A percentile compares a stretch with the other conserved stretches of the same genome.
Evolutionary conservation across 805 yeast species (phyloP).

Genomic region (Candida sithepensis): DNA sequence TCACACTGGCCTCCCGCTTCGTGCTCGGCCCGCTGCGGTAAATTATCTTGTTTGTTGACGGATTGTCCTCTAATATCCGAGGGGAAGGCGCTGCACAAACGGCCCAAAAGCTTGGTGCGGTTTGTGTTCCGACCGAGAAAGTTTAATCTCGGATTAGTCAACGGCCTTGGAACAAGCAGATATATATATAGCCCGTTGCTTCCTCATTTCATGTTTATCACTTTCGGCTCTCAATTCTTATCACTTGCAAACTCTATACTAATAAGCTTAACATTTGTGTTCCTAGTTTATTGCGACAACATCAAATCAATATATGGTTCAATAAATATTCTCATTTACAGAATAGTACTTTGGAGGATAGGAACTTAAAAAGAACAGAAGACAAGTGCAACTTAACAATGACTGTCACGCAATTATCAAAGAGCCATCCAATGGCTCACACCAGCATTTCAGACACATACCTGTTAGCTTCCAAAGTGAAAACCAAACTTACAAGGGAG

Average conservation of each 20-base stretch:
- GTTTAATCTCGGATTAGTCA: not conserved
- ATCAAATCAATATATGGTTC: too few relatives aligned
- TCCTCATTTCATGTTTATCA: not conserved
- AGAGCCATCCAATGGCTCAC: not conserved
- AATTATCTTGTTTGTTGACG: not conserved
- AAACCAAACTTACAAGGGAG: slow-evolving; percentile 58
- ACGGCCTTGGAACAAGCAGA: not conserved
- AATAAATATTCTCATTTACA: not conserved
- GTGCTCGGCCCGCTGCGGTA: not conserved
- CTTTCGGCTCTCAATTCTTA: not conserved
- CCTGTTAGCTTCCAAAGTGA: slow-evolving; percentile 60
- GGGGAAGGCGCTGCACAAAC: not conserved
- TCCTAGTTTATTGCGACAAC: too few relatives aligned
- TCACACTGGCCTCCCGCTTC: too few relatives aligned
- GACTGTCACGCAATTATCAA: not conserved
- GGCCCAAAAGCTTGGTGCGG: not conserved
- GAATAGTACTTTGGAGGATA: not conserved
- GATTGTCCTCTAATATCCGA: not conserved
- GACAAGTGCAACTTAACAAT: too few relatives aligned
- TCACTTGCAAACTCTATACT: too few relatives aligned
- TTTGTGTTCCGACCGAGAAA: not conserved
- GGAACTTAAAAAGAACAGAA: not conserved
- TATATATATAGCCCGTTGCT: not conserved
- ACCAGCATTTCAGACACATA: slow-evolving; percentile 44
- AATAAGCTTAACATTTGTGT: too few relatives aligned